Evolutionary conservation across 441 rosid species (phyloP).

Genomic region (Gossypium aridum): DNA sequence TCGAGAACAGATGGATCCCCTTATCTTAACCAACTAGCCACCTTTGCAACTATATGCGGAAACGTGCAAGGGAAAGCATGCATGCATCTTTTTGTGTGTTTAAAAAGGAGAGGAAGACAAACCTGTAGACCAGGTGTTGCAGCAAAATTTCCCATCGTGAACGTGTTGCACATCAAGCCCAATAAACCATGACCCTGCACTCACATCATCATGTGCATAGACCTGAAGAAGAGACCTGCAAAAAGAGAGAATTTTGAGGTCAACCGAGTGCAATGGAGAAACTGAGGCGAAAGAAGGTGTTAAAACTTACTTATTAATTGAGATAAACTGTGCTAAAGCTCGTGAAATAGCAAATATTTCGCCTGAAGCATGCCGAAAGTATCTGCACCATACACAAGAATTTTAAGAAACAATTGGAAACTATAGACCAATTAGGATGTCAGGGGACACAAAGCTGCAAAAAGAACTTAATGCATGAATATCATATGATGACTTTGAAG

Average conservation of each 20-base stretch:
- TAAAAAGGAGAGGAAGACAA: slow-evolving; percentile 3
- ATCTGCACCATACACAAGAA: slow-evolving; percentile 19
- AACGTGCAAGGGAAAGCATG: neutral
- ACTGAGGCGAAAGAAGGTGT: neutral
- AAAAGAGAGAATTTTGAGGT: neutral
- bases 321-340: slow-evolving; percentile 34
- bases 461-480: neutral
- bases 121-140: slow-evolving; percentile 36
- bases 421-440: neutral
- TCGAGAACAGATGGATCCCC: neutral
- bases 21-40: neutral
- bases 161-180: slow-evolving; percentile 34
- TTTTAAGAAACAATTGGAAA: neutral
- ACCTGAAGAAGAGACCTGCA: slow-evolving; percentile 34
- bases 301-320: slow-evolving; percentile 31
- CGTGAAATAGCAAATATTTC: slow-evolving; percentile 30
- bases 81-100: neutral
- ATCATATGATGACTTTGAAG: neutral
- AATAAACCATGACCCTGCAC: slow-evolving; percentile 43
- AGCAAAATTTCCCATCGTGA: slow-evolving; percentile 38
- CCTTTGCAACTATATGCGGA: neutral
- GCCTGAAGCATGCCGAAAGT: slow-evolving; percentile 39
- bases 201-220: slow-evolving; percentile 39
- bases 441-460: neutral
- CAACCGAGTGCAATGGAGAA: neutral